phyloP scores from a whole-genome alignment of 2,329 filamentous ascomycete species.

The Aureobasidium melanogenum region DNA sequence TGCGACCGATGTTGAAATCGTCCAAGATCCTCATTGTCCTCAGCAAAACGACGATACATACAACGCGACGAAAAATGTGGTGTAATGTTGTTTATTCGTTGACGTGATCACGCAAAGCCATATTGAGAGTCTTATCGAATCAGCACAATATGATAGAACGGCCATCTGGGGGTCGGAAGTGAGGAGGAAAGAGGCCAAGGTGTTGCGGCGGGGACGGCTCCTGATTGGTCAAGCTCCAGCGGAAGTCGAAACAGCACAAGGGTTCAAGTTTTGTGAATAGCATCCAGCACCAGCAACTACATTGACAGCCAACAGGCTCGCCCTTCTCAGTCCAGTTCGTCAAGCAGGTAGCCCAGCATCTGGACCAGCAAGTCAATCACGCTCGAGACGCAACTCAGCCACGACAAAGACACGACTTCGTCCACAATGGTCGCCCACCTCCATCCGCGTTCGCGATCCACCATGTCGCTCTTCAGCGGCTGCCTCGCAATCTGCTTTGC shows the following conservation, averaged over 20 bases:
- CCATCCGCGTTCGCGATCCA: slow-evolving; percentile 87
- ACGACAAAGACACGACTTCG: neutral
- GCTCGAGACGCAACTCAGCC: neutral
- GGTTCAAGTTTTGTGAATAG: neutral
- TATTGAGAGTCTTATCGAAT: too few species aligned
- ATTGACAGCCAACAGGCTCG: neutral
- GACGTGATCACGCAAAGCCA: too few species aligned
- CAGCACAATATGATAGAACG: too few species aligned
- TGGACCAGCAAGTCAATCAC: neutral
- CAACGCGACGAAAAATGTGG: too few species aligned
- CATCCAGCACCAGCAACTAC: neutral
- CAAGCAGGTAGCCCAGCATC: neutral
- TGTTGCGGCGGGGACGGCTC: neutral
- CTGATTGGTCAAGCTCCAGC: neutral
- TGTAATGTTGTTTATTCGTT: too few species aligned
- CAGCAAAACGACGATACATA: too few species aligned
- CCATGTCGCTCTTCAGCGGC: slow-evolving; percentile 88
- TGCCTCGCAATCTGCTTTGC: slow-evolving; percentile 84
- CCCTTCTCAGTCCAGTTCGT: neutral
- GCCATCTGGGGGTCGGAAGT: neutral
- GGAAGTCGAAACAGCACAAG: neutral
- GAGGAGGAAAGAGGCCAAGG: neutral
- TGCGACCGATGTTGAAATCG: too few species aligned
- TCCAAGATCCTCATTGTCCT: too few species aligned
- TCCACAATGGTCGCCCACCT: slow-evolving; percentile 46